Conservation (phyloP, 2,329 filamentous ascomycete species). For the Onygena corvina region DNA sequence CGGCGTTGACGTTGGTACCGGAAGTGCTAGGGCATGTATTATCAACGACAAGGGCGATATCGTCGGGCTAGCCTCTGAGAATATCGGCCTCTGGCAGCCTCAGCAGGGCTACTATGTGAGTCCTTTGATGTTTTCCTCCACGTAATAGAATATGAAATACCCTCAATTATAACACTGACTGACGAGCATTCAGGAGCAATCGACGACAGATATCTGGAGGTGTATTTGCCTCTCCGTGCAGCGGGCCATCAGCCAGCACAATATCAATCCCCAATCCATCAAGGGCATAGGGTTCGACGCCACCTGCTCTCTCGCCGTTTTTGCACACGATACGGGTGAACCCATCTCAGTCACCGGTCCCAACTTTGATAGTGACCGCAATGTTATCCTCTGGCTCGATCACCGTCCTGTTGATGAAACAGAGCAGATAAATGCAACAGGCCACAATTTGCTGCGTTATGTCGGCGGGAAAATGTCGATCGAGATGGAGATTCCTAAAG, state of each 20-base stretch:
- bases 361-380: conserved; percentile 77
- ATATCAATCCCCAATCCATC: conserved; percentile 61
- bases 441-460: conserved; percentile 86
- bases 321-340: conserved; percentile 77
- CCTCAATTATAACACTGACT: conserved; percentile 3
- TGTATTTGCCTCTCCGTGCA: conserved; percentile 86
- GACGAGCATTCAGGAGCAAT: conserved; percentile 62
- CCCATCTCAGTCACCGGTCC: conserved; percentile 84
- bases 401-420: conserved; percentile 86
- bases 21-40: conserved; percentile 87
- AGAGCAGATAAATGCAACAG: conserved; percentile 80
- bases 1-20: conserved; percentile 92
- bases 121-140: neutral
- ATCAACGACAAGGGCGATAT: conserved; percentile 89
- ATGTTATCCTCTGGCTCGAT: conserved; percentile 95
- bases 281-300: conserved; percentile 94
- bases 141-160: neutral
- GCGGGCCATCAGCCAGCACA: conserved; percentile 67
- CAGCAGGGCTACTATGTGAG: conserved; percentile 61
- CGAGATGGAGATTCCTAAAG: conserved; percentile 99
- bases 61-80: conserved; percentile 55
- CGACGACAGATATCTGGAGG: conserved; percentile 89
- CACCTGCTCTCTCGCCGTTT: conserved; percentile 93
- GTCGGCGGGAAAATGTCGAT: conserved; percentile 98
- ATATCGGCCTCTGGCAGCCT: conserved; percentile 71